Evolutionary conservation across 2,329 filamentous ascomycete species (phyloP).

Genomic region (Alternaria triticina): DNA sequence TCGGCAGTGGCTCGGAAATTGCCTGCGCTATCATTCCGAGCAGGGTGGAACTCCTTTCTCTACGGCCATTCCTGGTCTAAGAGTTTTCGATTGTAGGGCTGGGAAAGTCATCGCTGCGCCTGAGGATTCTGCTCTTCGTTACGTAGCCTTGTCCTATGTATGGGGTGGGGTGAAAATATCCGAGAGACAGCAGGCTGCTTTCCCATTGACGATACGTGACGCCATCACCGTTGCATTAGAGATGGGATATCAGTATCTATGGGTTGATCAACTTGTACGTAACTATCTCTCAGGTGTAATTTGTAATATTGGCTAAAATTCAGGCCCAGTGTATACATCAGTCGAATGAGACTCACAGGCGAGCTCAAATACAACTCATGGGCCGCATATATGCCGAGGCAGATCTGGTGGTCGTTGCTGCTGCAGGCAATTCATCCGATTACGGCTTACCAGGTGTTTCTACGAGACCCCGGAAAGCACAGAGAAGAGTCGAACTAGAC

Average conservation of each 20-base stretch:
- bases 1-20: background rate
- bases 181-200: accelerated
- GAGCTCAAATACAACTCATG: background rate
- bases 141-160: background rate
- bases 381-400: background rate
- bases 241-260: background rate
- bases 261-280: background rate
- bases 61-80: background rate
- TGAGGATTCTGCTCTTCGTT: accelerated
- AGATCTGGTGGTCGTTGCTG: background rate
- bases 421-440: accelerated
- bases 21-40: background rate
- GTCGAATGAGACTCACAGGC: background rate
- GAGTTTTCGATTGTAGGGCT: background rate
- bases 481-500: accelerated
- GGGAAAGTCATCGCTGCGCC: background rate
- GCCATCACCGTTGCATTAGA: background rate
- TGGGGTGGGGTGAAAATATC: background rate
- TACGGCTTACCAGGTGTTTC: background rate
- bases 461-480: accelerated
- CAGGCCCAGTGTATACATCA: background rate
- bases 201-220: background rate
- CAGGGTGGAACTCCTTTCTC: too few species aligned
- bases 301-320: accelerated
- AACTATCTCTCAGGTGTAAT: accelerated